Evolutionary conservation across 768 basidiomycete genomes (phyloP), one percentile per base, ranked within the genome.

Genomic region (Termitomyces sp.): DNA sequence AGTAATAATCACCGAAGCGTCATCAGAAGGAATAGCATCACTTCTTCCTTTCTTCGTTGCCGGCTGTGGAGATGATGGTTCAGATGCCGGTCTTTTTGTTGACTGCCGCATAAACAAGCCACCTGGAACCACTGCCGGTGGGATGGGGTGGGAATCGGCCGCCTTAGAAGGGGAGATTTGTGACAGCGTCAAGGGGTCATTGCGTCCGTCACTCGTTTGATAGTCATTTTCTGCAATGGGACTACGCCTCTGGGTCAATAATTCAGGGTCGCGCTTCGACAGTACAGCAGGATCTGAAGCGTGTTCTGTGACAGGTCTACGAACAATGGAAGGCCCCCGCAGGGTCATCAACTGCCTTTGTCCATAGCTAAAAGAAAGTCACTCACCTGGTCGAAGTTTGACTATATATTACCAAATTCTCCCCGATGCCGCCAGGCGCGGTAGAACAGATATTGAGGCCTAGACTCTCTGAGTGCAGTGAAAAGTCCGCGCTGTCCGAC

Each of bases 351-450:
- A 48, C 30, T 53, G 36, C 16, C 40, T 53, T 61, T 59, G 49
- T 54, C 53, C 45, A 28, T 22, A 24, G 16, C 32, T 22, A 30
- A 12, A 30, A 44, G 38, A 33, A 44, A 32, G 26, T 45, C 68
- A 76, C 80, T 55, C 69, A 81, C 80, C 75, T 69, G 62, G 75
- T 74, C 58, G 76, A 71, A 55, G 72, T 73, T 67, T 82, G 74
- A 57, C 78, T 76, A 59, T 79, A 81, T 60, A 74, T 74, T 64
- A 85, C 68, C 61, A 84, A 74, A 63, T 76, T 73, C 60, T 72
- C 75, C 56, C 81, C 78, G 61, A 80, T 71, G 46, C 75, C 76
- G 38, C 68, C 70, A 54, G 63, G 67, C 53, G 65, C 64, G 55
- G 64, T 64, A 43, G 65, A 64, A 58, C 63, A 70, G 54, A 66